phyloP scores from a whole-genome alignment of 2,329 filamentous ascomycete genomes.

The Botrytis medusae region DNA sequence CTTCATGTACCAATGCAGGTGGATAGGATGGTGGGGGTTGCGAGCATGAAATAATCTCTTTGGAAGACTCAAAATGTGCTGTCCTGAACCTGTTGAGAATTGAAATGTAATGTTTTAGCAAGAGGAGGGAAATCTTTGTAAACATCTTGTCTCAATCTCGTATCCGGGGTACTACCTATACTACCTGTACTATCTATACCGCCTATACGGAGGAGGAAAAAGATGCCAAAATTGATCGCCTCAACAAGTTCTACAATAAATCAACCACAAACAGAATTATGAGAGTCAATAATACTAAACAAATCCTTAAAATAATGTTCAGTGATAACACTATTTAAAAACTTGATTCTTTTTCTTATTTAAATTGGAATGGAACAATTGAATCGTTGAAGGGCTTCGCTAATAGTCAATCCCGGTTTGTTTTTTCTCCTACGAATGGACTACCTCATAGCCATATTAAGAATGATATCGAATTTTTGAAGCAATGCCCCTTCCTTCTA shows the following conservation, averaged over 20 bases:
- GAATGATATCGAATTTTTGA: not conserved
- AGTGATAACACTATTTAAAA: not conserved
- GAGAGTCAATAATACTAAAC: not conserved
- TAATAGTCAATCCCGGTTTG: not conserved
- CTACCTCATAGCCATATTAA: not conserved
- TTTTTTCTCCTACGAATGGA: no score
- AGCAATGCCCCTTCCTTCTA: slow-evolving; percentile 1
- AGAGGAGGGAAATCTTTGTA: not conserved
- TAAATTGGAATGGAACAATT: not conserved
- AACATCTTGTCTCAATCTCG: not conserved
- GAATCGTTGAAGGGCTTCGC: not conserved
- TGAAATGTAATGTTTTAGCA: not conserved
- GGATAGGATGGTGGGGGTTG: slow-evolving; percentile 1
- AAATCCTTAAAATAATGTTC: not conserved
- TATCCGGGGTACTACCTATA: not conserved
- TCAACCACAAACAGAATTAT: not conserved
- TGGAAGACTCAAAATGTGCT: slow-evolving; percentile 10
- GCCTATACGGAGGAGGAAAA: not conserved
- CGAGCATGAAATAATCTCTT: slow-evolving; percentile 12
- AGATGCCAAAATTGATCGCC: slow-evolving; percentile 37
- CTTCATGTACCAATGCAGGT: not conserved
- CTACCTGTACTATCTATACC: no score
- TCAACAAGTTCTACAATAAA: no score
- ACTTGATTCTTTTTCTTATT: slow-evolving; percentile 11
- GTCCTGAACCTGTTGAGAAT: not conserved